phyloP scores from a whole-genome alignment of 805 yeast species.

The Wickerhamiella allomyrinae region DNA sequence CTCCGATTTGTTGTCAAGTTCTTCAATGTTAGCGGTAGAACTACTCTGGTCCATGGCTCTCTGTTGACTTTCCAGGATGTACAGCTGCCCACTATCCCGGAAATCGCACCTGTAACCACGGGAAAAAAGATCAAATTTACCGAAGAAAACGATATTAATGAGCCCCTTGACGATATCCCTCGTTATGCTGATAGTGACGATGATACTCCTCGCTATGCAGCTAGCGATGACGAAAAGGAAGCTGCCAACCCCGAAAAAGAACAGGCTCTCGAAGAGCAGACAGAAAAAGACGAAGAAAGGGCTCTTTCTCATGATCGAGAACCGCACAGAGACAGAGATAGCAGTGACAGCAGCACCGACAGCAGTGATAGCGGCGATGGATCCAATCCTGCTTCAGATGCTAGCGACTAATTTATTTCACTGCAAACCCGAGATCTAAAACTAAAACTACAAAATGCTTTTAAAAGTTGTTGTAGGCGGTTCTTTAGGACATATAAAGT shows the following conservation, averaged over 20 bases:
- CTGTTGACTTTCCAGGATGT: slow-evolving; percentile 14
- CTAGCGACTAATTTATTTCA: not conserved
- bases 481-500: too few relatives aligned
- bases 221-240: not conserved
- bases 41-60: slow-evolving; percentile 82
- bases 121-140: not conserved
- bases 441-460: too few relatives aligned
- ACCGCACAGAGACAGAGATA: not conserved
- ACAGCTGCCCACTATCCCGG: slow-evolving; percentile 8
- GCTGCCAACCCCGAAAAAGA: slow-evolving; percentile 4
- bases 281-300: not conserved
- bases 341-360: not conserved
- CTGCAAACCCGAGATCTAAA: too few relatives aligned
- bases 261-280: slow-evolving; percentile 1
- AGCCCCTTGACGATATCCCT: not conserved
- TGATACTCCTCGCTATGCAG: not conserved
- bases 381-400: not conserved
- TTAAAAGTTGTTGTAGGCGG: too few relatives aligned
- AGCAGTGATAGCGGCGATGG: not conserved
- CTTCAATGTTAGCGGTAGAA: slow-evolving; percentile 55
- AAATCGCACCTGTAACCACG: not conserved
- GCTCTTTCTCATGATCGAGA: not conserved
- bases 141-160: not conserved
- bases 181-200: not conserved
- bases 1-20: slow-evolving; percentile 54